These are phyloP conservation scores for Leccinum rimulosum DNA, from an alignment of 768 basidiomycete genomes.

Conservation along the genomic window DNA sequence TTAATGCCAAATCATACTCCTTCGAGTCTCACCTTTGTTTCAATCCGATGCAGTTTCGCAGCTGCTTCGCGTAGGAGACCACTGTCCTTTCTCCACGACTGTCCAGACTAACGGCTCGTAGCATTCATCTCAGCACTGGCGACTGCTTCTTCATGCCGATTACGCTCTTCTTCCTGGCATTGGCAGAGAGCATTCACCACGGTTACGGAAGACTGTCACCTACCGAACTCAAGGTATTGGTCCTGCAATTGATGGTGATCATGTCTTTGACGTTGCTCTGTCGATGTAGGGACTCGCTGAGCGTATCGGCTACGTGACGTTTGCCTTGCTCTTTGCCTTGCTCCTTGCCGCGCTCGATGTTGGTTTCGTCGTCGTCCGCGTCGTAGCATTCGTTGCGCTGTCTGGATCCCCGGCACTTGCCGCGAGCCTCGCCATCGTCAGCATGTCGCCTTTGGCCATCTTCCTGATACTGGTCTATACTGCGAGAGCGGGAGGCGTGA, in stretches of 20 bases:
- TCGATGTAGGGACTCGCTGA: conserved; percentile 10
- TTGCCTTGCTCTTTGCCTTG: conserved; percentile 17
- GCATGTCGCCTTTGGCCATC: conserved; percentile 6
- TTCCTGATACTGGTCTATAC: conserved; percentile 3
- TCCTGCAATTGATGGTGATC: background rate
- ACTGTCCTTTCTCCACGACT: background rate
- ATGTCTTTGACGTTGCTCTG: background rate
- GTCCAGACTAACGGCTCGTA: conserved; percentile 6
- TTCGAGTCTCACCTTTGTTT: background rate
- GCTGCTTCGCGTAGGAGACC: conserved; percentile 12
- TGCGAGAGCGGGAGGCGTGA: background rate
- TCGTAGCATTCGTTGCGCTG: conserved; percentile 10
- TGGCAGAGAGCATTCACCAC: conserved; percentile 20
- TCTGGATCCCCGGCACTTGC: conserved; percentile 15
- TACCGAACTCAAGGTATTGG: conserved; percentile 23
- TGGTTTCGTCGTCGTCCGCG: conserved; percentile 18
- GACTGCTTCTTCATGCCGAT: conserved; percentile 12
- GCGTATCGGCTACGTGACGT: conserved; percentile 12
- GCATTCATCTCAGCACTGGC: conserved; percentile 17
- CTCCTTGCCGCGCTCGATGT: conserved; percentile 20
- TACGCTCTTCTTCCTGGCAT: conserved; percentile 12
- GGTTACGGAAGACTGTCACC: conserved; percentile 24
- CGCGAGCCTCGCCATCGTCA: conserved; percentile 9
- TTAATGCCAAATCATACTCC: too few species aligned
- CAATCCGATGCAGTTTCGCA: conserved; percentile 10